A percentile compares a stretch with the other conserved stretches of the same genome.
These are phyloP conservation scores for Agrostemma githago DNA, from an alignment of 148 eudicot genomes.

Conservation along the genomic window DNA sequence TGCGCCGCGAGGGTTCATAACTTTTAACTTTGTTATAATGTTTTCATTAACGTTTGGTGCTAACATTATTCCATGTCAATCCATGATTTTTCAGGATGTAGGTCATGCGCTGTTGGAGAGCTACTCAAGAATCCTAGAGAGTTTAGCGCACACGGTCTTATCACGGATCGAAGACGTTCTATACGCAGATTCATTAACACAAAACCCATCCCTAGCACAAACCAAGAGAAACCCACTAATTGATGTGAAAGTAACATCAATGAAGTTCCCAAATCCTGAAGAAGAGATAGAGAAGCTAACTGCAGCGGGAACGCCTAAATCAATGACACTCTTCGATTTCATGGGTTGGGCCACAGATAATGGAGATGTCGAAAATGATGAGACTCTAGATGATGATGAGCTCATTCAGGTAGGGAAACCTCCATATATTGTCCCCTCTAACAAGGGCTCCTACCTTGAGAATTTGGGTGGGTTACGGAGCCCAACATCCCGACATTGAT, in stretches of 20 bases:
- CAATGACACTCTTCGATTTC: constrained; percentile 73
- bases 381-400: constrained; percentile 27
- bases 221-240: constrained; percentile 26
- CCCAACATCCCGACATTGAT: constrained; percentile 63
- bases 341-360: constrained; percentile 59
- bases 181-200: constrained; percentile 47
- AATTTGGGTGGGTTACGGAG: constrained; percentile 55
- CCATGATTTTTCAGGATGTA: constrained; percentile 52
- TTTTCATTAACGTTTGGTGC: not conserved
- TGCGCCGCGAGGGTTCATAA: not conserved
- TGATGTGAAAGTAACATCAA: constrained; percentile 28
- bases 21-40: not conserved
- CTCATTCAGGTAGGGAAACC: constrained; percentile 30
- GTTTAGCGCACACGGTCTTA: constrained; percentile 63
- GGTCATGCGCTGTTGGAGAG: constrained; percentile 75
- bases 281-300: constrained; percentile 57
- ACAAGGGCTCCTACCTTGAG: constrained; percentile 55
- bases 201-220: constrained; percentile 43
- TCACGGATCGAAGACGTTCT: constrained; percentile 81
- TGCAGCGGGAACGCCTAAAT: constrained; percentile 38
- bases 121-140: constrained; percentile 77
- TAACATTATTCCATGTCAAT: no score
- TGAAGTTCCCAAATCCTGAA: constrained; percentile 35
- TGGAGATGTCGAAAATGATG: constrained; percentile 32
- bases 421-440: constrained; percentile 29